phyloP scores from a whole-genome alignment of 805 yeast genomes.

The Wickerhamomyces pijperi region DNA sequence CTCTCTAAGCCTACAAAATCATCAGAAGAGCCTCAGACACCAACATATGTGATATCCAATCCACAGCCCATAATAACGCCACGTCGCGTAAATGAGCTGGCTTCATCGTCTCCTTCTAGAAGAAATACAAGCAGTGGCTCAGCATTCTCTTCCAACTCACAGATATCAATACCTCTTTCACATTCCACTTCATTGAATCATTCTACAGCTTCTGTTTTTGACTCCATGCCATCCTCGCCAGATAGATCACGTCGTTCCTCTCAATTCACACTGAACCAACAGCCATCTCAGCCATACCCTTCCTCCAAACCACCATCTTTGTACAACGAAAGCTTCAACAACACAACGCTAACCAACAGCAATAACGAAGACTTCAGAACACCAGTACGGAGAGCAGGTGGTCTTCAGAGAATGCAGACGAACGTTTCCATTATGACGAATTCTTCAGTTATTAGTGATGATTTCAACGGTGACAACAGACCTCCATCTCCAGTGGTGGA shows the following conservation, averaged over 20 bases:
- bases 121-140: conserved; percentile 18
- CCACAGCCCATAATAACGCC: conserved; percentile 12
- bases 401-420: conserved; percentile 16
- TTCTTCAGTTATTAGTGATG: conserved; percentile 1
- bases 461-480: conserved; percentile 42
- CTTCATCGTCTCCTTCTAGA: neutral
- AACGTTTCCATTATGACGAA: conserved; percentile 10
- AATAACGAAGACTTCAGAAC: conserved; percentile 11
- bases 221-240: conserved; percentile 15
- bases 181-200: conserved; percentile 17
- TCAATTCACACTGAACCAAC: conserved; percentile 9
- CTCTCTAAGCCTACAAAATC: conserved; percentile 11
- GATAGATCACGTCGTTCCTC: conserved; percentile 19
- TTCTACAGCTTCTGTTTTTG: conserved; percentile 11
- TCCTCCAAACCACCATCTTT: no score
- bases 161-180: conserved; percentile 16
- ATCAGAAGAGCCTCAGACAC: conserved; percentile 6
- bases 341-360: no score
- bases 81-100: no score
- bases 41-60: conserved; percentile 12
- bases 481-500: conserved; percentile 55
- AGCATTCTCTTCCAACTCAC: conserved; percentile 14
- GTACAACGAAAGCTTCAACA: neutral
- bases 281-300: neutral
- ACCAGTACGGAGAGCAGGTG: conserved; percentile 12